Percentiles rank a stretch among this genome's conserved stretches.
Conservation (phyloP, 1,139 yeast genomes). For the Taiozyma sp. region DNA sequence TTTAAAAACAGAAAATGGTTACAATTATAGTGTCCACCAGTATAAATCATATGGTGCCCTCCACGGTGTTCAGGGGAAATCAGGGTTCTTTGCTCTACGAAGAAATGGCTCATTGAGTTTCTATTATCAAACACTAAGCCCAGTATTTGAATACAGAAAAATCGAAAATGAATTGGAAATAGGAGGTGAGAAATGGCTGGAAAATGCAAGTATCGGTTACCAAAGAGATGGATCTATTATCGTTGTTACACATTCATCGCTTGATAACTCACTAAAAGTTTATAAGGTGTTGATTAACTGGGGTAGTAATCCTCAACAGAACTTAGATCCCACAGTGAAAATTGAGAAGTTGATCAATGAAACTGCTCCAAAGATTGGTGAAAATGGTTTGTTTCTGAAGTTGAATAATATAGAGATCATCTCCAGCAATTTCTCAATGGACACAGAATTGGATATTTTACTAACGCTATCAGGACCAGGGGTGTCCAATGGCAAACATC, state of each 20-base stretch:
- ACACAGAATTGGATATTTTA: constrained; percentile 29
- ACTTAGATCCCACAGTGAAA: constrained; percentile 13
- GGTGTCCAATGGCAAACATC: constrained; percentile 12
- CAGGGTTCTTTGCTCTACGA: constrained; percentile 67
- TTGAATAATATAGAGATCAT: constrained; percentile 35
- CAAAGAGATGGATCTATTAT: constrained; percentile 44
- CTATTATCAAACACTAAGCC: constrained; percentile 56
- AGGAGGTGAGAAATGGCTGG: constrained; percentile 13
- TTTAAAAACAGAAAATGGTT: constrained; percentile 25
- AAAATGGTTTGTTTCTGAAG: constrained; percentile 14
- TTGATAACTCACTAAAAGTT: constrained; percentile 38
- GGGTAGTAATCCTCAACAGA: constrained; percentile 34
- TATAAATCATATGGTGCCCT: constrained; percentile 55
- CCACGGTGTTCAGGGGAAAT: constrained; percentile 67
- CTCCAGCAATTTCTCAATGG: constrained; percentile 35
- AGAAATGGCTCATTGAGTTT: constrained; percentile 56
- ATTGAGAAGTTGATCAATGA: constrained; percentile 19
- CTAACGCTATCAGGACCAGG: constrained; percentile 24
- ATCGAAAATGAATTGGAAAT: constrained; percentile 26
- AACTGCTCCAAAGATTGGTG: constrained; percentile 13
- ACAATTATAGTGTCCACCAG: constrained; percentile 55
- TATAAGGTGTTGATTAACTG: constrained; percentile 52
- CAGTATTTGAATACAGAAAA: constrained; percentile 52
- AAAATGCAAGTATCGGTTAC: constrained; percentile 59
- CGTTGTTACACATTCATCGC: constrained; percentile 42